Percentiles rank a stretch among this genome's conserved stretches.
Evolutionary conservation across 1,139 yeast species (phyloP).

Genomic region (Zhuliangozyma parablackwelliae): DNA sequence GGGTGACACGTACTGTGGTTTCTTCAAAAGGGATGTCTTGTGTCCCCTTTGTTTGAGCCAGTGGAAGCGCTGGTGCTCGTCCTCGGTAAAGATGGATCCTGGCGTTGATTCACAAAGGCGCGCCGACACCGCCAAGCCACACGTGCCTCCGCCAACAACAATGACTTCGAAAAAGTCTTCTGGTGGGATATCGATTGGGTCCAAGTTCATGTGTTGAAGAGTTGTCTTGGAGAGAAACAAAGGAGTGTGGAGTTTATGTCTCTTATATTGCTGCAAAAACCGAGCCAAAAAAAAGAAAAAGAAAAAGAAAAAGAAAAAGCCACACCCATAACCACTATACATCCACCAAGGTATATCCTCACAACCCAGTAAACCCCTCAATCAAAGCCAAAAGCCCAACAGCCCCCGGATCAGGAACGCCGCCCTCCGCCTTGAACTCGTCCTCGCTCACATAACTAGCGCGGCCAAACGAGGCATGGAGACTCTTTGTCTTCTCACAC

Average conservation of each 20-base stretch:
- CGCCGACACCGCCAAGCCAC: slow-evolving; percentile 34
- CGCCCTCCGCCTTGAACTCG: slow-evolving; percentile 49
- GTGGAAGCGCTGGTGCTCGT: slow-evolving; percentile 40
- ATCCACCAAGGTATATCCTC: slow-evolving; percentile 8
- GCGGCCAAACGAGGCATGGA: slow-evolving; percentile 87
- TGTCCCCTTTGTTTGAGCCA: slow-evolving; percentile 33
- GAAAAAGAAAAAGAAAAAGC: slow-evolving; percentile 2
- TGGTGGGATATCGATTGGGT: slow-evolving; percentile 5
- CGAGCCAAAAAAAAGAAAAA: neutral
- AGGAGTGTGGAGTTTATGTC: neutral
- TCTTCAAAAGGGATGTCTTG: slow-evolving; percentile 22
- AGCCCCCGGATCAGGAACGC: slow-evolving; percentile 94
- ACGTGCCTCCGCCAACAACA: slow-evolving; percentile 39
- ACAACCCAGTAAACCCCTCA: slow-evolving; percentile 42
- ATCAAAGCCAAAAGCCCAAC: slow-evolving; percentile 68
- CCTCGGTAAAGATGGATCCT: slow-evolving; percentile 37
- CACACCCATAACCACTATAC: slow-evolving; percentile 2
- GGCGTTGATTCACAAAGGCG: slow-evolving; percentile 36
- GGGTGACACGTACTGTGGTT: slow-evolving; percentile 1
- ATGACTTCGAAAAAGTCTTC: slow-evolving; percentile 28
- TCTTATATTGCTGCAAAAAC: no score
- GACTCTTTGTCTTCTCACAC: slow-evolving; percentile 66
- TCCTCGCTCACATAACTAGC: slow-evolving; percentile 81
- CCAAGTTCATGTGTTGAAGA: slow-evolving; percentile 5
- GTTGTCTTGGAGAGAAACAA: no score